phyloP scores from a whole-genome alignment of 495 filamentous ascomycete species.

The Podospora anserina region DNA sequence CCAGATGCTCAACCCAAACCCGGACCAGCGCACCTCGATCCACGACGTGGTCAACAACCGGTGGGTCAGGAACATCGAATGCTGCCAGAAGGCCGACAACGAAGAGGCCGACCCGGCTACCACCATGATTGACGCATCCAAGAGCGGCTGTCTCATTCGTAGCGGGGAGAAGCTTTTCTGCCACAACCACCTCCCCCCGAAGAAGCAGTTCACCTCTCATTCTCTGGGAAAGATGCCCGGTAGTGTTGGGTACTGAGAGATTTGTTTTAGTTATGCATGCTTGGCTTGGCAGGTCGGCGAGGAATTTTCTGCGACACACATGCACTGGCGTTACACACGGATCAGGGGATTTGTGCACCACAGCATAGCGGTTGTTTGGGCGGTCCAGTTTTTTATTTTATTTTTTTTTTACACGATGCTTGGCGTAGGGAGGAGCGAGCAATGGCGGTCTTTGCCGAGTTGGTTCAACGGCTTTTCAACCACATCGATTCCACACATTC shows the following conservation, averaged over 20 bases:
- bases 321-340: not conserved
- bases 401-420: not conserved
- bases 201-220: constrained; percentile 35
- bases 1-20: constrained; percentile 74
- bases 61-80: constrained; percentile 66
- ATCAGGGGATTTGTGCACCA: not conserved
- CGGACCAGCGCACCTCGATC: constrained; percentile 61
- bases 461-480: no score
- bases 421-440: not conserved
- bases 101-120: constrained; percentile 44
- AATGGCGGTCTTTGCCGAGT: not conserved
- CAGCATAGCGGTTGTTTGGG: constrained; percentile 1
- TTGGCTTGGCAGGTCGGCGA: not conserved
- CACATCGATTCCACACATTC: no score
- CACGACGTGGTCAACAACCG: constrained; percentile 57
- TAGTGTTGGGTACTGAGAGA: constrained; percentile 41
- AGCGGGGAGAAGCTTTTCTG: constrained; percentile 46
- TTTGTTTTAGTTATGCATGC: not conserved
- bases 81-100: constrained; percentile 63
- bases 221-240: constrained; percentile 49
- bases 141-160: constrained; percentile 44
- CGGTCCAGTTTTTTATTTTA: not conserved
- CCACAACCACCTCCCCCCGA: constrained; percentile 48
- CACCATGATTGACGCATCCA: constrained; percentile 50
- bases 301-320: constrained; percentile 1